Percentiles rank a stretch among this genome's conserved stretches.
Evolutionary conservation across 2,329 filamentous ascomycete genomes (phyloP).

Genomic region (Ophiostoma piceae): DNA sequence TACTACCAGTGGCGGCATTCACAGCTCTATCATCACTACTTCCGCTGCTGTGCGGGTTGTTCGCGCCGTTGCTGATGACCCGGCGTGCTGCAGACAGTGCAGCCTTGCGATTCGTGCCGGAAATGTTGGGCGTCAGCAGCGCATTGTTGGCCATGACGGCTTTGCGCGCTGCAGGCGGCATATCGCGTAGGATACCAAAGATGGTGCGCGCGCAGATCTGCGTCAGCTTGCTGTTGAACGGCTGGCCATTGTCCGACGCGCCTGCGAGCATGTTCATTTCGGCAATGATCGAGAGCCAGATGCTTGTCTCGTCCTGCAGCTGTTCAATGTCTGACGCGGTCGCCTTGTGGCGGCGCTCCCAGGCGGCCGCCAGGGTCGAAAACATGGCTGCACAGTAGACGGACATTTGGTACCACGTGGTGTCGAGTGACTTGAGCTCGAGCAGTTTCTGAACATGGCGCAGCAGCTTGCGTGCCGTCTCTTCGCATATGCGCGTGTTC

Average conservation of each 20-base stretch:
- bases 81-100: not conserved
- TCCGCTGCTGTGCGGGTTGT: not conserved
- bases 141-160: constrained; percentile 19
- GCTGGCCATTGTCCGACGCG: constrained; percentile 35
- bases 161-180: constrained; percentile 32
- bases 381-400: constrained; percentile 70
- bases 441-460: constrained; percentile 54
- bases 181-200: constrained; percentile 48
- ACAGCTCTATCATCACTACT: not conserved
- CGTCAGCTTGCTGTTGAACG: constrained; percentile 40
- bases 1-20: not conserved
- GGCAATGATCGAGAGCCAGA: constrained; percentile 63
- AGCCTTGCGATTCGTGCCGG: not conserved
- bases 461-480: constrained; percentile 60
- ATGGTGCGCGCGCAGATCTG: constrained; percentile 49
- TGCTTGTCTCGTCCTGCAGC: constrained; percentile 63
- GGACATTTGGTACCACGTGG: constrained; percentile 70
- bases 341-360: constrained; percentile 59
- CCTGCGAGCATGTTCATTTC: constrained; percentile 48
- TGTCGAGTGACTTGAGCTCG: constrained; percentile 64
- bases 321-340: constrained; percentile 52
- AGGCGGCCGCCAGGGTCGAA: constrained; percentile 63
- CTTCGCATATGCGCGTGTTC: constrained; percentile 61
- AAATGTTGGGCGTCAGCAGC: not conserved
- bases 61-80: not conserved